phyloP scores from a whole-genome alignment of 371 early-diverging fungal species.

The Conidiobolus incongruus region DNA sequence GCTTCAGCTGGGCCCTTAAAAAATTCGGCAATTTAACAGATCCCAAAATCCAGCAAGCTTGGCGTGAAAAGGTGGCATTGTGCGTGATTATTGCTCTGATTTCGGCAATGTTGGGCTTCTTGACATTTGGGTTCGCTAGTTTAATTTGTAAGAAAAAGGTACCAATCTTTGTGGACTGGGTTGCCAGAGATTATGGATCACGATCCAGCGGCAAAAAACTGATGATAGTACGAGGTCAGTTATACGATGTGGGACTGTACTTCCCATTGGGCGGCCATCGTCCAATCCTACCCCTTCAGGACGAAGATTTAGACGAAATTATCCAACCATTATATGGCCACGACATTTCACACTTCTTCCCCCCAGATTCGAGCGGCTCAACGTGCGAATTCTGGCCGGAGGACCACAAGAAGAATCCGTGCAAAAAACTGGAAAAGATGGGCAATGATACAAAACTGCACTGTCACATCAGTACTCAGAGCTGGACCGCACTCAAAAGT shows the following conservation, averaged over 20 bases:
- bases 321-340: constrained; percentile 8
- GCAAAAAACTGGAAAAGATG: background rate
- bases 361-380: constrained; percentile 3
- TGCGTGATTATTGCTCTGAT: constrained; percentile 30
- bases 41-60: constrained; percentile 29
- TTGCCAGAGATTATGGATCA: constrained; percentile 4
- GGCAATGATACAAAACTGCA: constrained; percentile 4
- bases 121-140: constrained; percentile 32
- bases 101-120: constrained; percentile 23
- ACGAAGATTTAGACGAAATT: constrained; percentile 6
- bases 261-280: constrained; percentile 10
- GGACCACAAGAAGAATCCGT: constrained; percentile 7
- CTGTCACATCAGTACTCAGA: constrained; percentile 7
- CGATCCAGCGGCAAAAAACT: constrained; percentile 2
- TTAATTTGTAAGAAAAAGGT: constrained; percentile 11
- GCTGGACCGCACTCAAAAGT: background rate
- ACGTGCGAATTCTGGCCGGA: constrained; percentile 8
- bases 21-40: constrained; percentile 15
- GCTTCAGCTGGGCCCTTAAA: constrained; percentile 5
- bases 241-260: constrained; percentile 12
- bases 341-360: constrained; percentile 12
- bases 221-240: constrained; percentile 11
- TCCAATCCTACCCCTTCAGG: constrained; percentile 6
- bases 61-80: constrained; percentile 68
- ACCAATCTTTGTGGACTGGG: constrained; percentile 6